Evolutionary conservation across 139 green algal species (phyloP), one percentile per base, ranked within the genome.

Genomic region (Chloropicon primus): DNA sequence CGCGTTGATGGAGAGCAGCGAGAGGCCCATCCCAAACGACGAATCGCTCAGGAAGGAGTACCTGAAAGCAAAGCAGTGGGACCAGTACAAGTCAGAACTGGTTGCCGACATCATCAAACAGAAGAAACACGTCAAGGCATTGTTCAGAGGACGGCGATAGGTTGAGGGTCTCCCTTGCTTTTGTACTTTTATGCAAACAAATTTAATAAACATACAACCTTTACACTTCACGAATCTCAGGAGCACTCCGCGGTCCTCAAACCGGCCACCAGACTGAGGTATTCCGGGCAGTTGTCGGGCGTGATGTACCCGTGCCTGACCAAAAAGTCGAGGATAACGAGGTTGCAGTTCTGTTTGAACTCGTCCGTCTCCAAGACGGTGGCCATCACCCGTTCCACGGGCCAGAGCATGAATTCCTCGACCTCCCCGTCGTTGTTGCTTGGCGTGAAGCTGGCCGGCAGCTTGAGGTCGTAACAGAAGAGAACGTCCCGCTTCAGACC

Each of bases 241-340:
- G n/a, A n/a, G n/a, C 5, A 62, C 10, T 75, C 72, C 25, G 5
- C 72, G 10, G 25, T 22, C 25, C 87, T 72, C 76, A 96, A 54
- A 1, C 74, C 72, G 0, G 62, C 21, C 26, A 95, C 27, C 10
- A 97, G 80, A 10, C 86, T 28, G 1, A 94, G 72, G 82, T 96
- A 96, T 17, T 87, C 88, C 2, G 74, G 78, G 75, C 41, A 62
- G 41, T 82, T 72, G 25, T 92, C 88, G n/a, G 89, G 88, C 0
- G 77, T 80, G 2, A 92, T 72, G 54, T 85, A 83, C 22, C 88
- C 88, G 54, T 92, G 88, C 1, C 92, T 78, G 0, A 98, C 25
- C 24, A 97, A 71, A 79, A 98, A 97, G 81, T 97, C 91, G 21
- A 96, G 91, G 78, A 98, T 91, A 0, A 98, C 92, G 1, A 98